Evolutionary conservation across 352 stramenopile species (phyloP).

Genomic region (Stephanocyclus meneghinianus): DNA sequence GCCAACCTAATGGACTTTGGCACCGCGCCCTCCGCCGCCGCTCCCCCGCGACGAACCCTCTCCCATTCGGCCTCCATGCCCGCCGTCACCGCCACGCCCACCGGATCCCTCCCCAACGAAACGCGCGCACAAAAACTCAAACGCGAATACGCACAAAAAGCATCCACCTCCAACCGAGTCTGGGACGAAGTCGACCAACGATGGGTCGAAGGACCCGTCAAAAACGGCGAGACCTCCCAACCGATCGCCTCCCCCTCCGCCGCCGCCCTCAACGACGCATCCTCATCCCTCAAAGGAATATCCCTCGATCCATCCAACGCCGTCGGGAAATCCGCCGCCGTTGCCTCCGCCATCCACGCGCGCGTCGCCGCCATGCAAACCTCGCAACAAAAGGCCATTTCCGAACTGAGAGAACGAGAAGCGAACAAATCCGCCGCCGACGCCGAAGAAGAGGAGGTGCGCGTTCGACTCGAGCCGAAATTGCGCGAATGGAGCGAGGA

Average conservation of each 20-base stretch:
- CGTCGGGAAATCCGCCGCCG: conserved; percentile 63
- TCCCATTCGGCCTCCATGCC: conserved; percentile 41
- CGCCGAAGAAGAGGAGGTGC: conserved; percentile 71
- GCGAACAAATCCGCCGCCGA: conserved; percentile 61
- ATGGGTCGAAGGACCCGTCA: conserved; percentile 70
- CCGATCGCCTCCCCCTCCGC: not conserved
- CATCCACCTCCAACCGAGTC: conserved; percentile 59
- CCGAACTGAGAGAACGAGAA: conserved; percentile 74
- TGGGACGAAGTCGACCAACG: conserved; percentile 82
- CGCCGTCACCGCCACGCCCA: conserved; percentile 16
- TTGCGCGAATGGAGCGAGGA: conserved; percentile 83
- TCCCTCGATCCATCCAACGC: conserved; percentile 69
- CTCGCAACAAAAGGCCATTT: conserved; percentile 68
- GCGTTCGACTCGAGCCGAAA: conserved; percentile 71
- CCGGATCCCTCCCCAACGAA: conserved; percentile 53
- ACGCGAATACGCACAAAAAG: conserved; percentile 66
- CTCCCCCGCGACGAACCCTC: conserved; percentile 17
- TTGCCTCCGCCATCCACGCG: conserved; percentile 60
- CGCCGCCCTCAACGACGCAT: not conserved
- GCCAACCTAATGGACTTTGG: conserved; percentile 72
- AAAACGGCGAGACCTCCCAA: conserved; percentile 30
- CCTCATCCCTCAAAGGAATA: conserved; percentile 48
- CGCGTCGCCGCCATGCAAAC: conserved; percentile 75
- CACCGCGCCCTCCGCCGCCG: conserved; percentile 4
- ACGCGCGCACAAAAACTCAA: conserved; percentile 72